Conservation (phyloP, 2,329 filamentous ascomycete species). For the Bipolaris zeicola region DNA sequence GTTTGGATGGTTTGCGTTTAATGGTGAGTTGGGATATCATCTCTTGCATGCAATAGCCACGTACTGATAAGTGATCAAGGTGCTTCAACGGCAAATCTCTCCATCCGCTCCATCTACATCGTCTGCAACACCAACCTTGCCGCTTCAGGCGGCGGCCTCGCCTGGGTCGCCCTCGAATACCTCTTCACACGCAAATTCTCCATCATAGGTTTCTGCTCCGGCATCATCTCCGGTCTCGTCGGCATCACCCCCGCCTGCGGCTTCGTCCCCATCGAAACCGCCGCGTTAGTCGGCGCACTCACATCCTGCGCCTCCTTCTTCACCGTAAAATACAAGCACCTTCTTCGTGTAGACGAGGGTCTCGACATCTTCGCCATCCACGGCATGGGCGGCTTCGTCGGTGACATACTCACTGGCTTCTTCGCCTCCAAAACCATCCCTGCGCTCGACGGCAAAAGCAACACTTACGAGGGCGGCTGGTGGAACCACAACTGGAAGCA, state of each 20-base stretch:
- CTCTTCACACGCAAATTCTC: slow-evolving; percentile 56
- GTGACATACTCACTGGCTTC: slow-evolving; percentile 62
- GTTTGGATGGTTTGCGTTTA: slow-evolving; percentile 47
- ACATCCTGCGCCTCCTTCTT: slow-evolving; percentile 57
- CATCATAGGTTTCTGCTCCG: slow-evolving; percentile 59
- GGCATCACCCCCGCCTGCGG: slow-evolving; percentile 65
- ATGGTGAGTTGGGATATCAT: slow-evolving; percentile 38
- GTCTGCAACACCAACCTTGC: slow-evolving; percentile 65
- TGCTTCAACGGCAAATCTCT: slow-evolving; percentile 56
- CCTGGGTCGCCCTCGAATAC: slow-evolving; percentile 62
- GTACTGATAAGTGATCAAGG: slow-evolving; percentile 15
- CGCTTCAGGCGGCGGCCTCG: slow-evolving; percentile 60
- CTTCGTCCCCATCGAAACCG: slow-evolving; percentile 59
- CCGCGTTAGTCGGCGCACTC: slow-evolving; percentile 59
- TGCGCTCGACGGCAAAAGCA: slow-evolving; percentile 59
- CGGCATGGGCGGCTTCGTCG: slow-evolving; percentile 64
- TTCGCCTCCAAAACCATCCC: slow-evolving; percentile 60
- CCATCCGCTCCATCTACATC: slow-evolving; percentile 60
- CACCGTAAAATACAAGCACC: slow-evolving; percentile 55
- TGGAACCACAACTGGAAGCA: slow-evolving; percentile 60
- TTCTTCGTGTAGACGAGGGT: slow-evolving; percentile 62
- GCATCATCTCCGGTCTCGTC: slow-evolving; percentile 62
- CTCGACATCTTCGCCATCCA: slow-evolving; percentile 67
- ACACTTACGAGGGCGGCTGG: slow-evolving; percentile 57
- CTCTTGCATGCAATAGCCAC: too few relatives aligned